Base-by-base conservation (phyloP, 1,284 basidiomycete species). In the Cronartium quercuum region DNA sequence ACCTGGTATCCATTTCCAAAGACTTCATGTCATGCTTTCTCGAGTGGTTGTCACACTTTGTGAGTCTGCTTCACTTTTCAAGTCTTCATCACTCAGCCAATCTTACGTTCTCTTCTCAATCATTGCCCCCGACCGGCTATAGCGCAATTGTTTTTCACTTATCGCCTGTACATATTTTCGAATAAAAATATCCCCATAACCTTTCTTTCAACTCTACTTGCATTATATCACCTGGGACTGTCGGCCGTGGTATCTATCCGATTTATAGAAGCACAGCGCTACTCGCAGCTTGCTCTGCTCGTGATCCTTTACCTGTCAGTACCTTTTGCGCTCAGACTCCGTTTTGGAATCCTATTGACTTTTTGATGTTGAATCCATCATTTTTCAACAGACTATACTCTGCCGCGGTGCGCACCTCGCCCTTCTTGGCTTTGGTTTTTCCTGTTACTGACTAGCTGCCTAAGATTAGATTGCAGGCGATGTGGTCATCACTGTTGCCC, bases 101-200 rank as follows among this genome's bases (percentile, higher is more conserved):
- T 55, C 29, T 55, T 55, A 55, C 51, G 5, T 55, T 55, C n/a
- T n/a, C n/a, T n/a, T n/a, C n/a, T n/a, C n/a, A n/a, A n/a, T n/a
- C n/a, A n/a, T n/a, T n/a, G n/a, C n/a, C n/a, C n/a, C n/a, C n/a
- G n/a, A n/a, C n/a, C n/a, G n/a, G n/a, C n/a, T 37, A 29, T 18
- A 61, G 58, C 58, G 58, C 58, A 61, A 61, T 35, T 61, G 1
- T 61, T 61, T 61, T 61, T 61, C 29, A 34, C 29, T 37, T 61
- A 61, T 37, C 58, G 58, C 18, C 58, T 61, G 18, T 61, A 37
- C 2, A 29, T 61, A 15, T 61, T 61, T 15, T 61, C 58, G 7
- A 61, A 61, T 29, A 21, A 37, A 18, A 61, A 61, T 18, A 61
- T 34, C 24, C 29, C 35, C 6, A 61, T 61, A 6, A 61, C 58